Percentiles rank a stretch among this genome's conserved stretches.
phyloP scores from a whole-genome alignment of 1,139 yeast genomes.

The Candida mesenterica region DNA sequence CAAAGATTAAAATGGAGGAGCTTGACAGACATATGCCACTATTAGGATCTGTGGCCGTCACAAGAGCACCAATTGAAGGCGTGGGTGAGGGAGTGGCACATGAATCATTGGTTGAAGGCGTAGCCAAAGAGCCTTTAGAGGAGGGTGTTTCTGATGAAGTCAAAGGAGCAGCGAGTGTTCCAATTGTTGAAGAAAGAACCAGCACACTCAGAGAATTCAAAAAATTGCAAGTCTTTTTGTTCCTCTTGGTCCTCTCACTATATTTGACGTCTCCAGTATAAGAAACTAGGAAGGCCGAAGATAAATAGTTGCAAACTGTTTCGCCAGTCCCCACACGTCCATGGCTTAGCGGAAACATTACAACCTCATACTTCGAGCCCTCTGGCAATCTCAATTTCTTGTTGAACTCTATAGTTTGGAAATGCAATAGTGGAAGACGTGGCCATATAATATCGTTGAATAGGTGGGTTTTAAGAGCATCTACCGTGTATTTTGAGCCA shows the following conservation, averaged over 20 bases:
- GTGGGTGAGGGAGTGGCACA: too few species aligned
- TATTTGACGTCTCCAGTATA: slow-evolving; percentile 16
- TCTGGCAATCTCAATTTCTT: slow-evolving; percentile 15
- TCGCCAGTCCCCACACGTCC: slow-evolving; percentile 18
- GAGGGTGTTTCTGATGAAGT: too few species aligned
- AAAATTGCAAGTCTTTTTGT: too few species aligned
- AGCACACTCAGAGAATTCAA: too few species aligned
- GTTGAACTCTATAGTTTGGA: slow-evolving; percentile 20
- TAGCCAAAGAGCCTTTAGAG: too few species aligned
- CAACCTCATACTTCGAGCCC: slow-evolving; percentile 21
- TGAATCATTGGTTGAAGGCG: too few species aligned
- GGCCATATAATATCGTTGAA: slow-evolving; percentile 88
- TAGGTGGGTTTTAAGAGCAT: slow-evolving; percentile 51
- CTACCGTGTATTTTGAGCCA: slow-evolving; percentile 54
- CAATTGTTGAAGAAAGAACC: too few species aligned
- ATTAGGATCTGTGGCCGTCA: too few species aligned
- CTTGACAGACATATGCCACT: too few species aligned
- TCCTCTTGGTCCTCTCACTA: too few species aligned
- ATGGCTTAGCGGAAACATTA: slow-evolving; percentile 40
- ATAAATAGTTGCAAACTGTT: slow-evolving; percentile 21
- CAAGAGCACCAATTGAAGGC: too few species aligned
- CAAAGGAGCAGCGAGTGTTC: too few species aligned
- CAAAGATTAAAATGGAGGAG: slow-evolving; percentile 59
- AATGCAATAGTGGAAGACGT: slow-evolving; percentile 33
- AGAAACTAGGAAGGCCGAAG: slow-evolving; percentile 54